Percentiles rank a stretch among this genome's conserved stretches.
Evolutionary conservation across 345 rosid genomes (phyloP).

Genomic region (Camelina laxa): DNA sequence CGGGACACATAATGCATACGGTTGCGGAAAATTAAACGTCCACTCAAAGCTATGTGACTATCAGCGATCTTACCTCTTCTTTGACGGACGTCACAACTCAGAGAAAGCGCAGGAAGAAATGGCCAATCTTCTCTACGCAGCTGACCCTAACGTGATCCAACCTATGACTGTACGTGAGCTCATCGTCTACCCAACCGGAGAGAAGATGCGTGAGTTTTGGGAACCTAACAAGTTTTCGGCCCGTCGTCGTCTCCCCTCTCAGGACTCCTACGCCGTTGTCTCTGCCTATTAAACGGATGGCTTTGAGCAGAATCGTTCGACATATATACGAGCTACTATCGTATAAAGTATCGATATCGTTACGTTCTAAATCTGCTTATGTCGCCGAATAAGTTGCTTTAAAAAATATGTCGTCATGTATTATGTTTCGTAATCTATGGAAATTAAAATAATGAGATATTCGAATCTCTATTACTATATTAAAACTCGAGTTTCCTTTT

Average conservation of each 20-base stretch:
- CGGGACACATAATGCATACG: constrained; percentile 35
- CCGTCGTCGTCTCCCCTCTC: constrained; percentile 17
- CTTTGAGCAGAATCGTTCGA: neutral
- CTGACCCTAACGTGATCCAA: constrained; percentile 21
- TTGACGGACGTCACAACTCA: constrained; percentile 43
- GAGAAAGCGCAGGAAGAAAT: constrained; percentile 41
- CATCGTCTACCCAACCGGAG: constrained; percentile 16
- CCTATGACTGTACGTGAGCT: constrained; percentile 45
- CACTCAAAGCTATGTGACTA: constrained; percentile 44
- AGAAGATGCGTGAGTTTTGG: constrained; percentile 37
- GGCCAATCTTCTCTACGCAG: constrained; percentile 37
- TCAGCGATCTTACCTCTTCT: constrained; percentile 40
- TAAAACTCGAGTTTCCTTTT: neutral
- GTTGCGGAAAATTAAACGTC: constrained; percentile 33
- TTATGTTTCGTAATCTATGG: neutral
- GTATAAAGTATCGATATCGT: neutral
- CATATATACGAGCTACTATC: neutral
- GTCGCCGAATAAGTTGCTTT: constrained; percentile 1
- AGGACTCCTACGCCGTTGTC: neutral
- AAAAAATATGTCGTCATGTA: neutral
- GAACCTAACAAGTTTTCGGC: neutral
- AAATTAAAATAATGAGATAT: neutral
- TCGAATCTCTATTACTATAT: neutral
- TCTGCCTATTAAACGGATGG: neutral
- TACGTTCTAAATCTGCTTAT: neutral